These are phyloP conservation scores for Didymella lethalis DNA, from an alignment of 2,329 filamentous ascomycete genomes.

Conservation along the genomic window DNA sequence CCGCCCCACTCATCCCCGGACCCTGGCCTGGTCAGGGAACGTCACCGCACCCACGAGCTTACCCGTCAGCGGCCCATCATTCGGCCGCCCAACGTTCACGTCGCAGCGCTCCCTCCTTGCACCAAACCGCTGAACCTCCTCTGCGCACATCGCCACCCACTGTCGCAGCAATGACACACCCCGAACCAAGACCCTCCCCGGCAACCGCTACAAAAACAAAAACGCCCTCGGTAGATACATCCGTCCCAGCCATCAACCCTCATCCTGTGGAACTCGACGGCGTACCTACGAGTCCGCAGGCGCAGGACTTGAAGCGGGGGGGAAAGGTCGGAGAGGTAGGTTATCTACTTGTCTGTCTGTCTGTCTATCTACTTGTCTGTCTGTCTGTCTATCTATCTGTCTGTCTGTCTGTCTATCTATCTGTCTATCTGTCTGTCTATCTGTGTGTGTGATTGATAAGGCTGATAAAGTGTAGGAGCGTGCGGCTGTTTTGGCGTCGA, in stretches of 20 bases:
- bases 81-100: slow-evolving; percentile 14
- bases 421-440: too few relatives aligned
- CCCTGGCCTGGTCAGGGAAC: slow-evolving; percentile 18
- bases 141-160: too few relatives aligned
- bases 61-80: slow-evolving; percentile 25
- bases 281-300: slow-evolving; percentile 32
- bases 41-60: slow-evolving; percentile 27
- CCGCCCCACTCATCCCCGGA: slow-evolving; percentile 26
- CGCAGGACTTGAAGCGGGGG: slow-evolving; percentile 37
- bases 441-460: neutral
- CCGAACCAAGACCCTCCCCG: slow-evolving; percentile 27
- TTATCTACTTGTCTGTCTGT: too few relatives aligned
- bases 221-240: slow-evolving; percentile 49
- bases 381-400: too few relatives aligned
- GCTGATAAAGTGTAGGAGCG: slow-evolving; percentile 45
- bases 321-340: slow-evolving; percentile 16
- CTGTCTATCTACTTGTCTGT: too few relatives aligned
- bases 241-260: slow-evolving; percentile 53
- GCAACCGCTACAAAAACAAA: slow-evolving; percentile 30
- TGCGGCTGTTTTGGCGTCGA: slow-evolving; percentile 46
- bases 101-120: neutral
- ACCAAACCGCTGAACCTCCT: too few relatives aligned
- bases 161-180: slow-evolving; percentile 17
- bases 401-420: too few relatives aligned
- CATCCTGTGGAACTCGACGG: slow-evolving; percentile 56